A percentile compares a stretch with the other conserved stretches of the same genome.
These are phyloP conservation scores for Globisporangium cederbergense DNA, from an alignment of 352 stramenopile genomes.

Conservation along the genomic window DNA sequence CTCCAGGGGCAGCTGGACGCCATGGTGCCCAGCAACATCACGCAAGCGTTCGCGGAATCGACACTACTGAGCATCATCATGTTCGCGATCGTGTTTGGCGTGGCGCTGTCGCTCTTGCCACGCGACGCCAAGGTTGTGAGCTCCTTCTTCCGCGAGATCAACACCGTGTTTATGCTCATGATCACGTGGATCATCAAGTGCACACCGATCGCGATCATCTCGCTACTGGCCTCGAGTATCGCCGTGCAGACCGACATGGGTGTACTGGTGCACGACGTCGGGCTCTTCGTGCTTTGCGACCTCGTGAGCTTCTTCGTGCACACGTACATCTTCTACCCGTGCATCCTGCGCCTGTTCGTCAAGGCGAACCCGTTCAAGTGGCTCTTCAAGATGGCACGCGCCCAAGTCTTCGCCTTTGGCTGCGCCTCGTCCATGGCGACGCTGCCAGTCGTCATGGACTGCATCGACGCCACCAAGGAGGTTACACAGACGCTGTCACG, in stretches of 20 bases:
- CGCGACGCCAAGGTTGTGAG: conserved; percentile 12
- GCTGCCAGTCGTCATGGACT: conserved; percentile 66
- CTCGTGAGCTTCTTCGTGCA: conserved; percentile 17
- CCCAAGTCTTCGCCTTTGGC: conserved; percentile 68
- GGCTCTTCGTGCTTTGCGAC: conserved; percentile 12
- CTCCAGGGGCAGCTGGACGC: conserved; percentile 28
- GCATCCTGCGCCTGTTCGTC: conserved; percentile 19
- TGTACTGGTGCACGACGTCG: neutral
- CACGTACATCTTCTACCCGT: conserved; percentile 24
- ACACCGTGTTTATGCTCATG: conserved; percentile 40
- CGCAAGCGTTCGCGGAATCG: conserved; percentile 29
- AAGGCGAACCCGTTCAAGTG: conserved; percentile 36
- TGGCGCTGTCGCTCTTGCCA: conserved; percentile 20
- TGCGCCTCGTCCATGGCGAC: conserved; percentile 76
- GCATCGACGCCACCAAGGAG: conserved; percentile 55
- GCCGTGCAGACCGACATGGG: conserved; percentile 16
- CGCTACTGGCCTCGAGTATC: conserved; percentile 32
- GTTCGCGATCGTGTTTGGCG: conserved; percentile 39
- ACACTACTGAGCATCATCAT: conserved; percentile 41
- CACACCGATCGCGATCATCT: conserved; percentile 38
- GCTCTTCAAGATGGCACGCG: conserved; percentile 39
- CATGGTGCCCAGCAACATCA: conserved; percentile 41
- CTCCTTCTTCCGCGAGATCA: conserved; percentile 36
- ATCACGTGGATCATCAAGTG: conserved; percentile 42
- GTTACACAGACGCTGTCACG: conserved; percentile 51